Percentiles rank a stretch among this genome's conserved stretches.
Evolutionary conservation across 2,329 filamentous ascomycete genomes (phyloP).

Genomic region (Colletotrichum truncatum): DNA sequence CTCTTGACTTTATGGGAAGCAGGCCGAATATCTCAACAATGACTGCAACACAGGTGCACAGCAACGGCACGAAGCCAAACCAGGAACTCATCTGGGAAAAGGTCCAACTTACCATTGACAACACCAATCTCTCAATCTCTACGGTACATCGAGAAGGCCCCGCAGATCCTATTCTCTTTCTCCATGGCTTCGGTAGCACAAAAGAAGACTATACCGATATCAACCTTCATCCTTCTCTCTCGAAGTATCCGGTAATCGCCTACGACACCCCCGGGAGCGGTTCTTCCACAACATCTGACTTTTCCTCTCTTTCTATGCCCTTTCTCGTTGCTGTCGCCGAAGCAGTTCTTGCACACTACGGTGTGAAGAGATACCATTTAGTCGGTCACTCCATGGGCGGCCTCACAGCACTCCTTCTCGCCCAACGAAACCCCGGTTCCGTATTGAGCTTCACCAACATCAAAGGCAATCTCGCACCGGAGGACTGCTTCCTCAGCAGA

Average conservation of each 20-base stretch:
- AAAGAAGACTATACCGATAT: conserved; percentile 39
- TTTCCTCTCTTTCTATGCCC: conserved; percentile 26
- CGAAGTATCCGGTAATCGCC: conserved; percentile 30
- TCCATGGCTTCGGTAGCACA: conserved; percentile 37
- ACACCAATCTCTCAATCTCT: conserved; percentile 35
- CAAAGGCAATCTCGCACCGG: conserved; percentile 37
- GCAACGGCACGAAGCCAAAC: background rate
- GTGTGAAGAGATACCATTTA: conserved; percentile 32
- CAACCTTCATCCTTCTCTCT: conserved; percentile 28
- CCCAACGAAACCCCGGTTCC: conserved; percentile 1
- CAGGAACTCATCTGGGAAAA: background rate
- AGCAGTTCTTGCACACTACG: conserved; percentile 28
- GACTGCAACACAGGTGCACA: background rate
- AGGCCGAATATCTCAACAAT: background rate
- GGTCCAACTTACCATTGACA: background rate
- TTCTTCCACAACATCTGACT: conserved; percentile 28
- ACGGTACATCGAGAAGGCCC: background rate
- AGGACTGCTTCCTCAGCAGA: conserved; percentile 38
- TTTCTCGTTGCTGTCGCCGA: conserved; percentile 34
- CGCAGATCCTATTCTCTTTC: conserved; percentile 31
- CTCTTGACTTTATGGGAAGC: too few relatives aligned
- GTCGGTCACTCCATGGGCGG: conserved; percentile 41
- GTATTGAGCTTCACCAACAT: conserved; percentile 37
- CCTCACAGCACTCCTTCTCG: conserved; percentile 33
- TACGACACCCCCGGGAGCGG: conserved; percentile 38